Evolutionary conservation across 495 filamentous ascomycete species (phyloP).

Genomic region (Aspergillus sclerotioniger): DNA sequence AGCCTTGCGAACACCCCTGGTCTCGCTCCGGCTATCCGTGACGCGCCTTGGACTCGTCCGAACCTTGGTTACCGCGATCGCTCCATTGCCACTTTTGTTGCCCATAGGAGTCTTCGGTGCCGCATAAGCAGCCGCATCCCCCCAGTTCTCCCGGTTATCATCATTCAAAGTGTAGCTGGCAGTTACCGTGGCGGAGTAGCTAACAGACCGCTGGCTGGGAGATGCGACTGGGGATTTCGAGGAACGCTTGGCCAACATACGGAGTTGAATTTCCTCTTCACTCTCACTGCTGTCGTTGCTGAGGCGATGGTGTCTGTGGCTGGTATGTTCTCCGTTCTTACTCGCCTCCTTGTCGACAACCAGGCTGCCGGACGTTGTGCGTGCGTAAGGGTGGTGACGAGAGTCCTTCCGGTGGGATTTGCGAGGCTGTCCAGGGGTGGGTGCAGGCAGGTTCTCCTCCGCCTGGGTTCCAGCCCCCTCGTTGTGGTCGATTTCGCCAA

Average conservation of each 20-base stretch:
- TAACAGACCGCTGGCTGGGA: constrained; percentile 47
- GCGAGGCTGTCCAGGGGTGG: constrained; percentile 92
- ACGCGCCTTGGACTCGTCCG: constrained; percentile 64
- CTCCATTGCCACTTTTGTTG: constrained; percentile 61
- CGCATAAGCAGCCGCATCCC: constrained; percentile 27
- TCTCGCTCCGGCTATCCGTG: constrained; percentile 52
- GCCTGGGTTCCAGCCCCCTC: constrained; percentile 55
- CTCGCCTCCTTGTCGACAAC: constrained; percentile 33
- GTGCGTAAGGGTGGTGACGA: constrained; percentile 54
- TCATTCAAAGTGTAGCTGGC: constrained; percentile 45
- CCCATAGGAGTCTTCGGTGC: constrained; percentile 64
- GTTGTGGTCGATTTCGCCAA: constrained; percentile 87
- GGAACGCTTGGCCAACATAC: constrained; percentile 64
- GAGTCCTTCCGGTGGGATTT: constrained; percentile 72
- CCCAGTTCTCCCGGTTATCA: constrained; percentile 47
- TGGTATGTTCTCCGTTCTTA: constrained; percentile 42
- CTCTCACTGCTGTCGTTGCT: constrained; percentile 59
- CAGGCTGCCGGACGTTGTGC: constrained; percentile 42
- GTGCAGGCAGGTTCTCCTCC: constrained; percentile 86
- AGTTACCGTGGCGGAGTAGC: constrained; percentile 48
- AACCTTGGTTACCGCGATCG: constrained; percentile 70
- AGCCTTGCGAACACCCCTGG: constrained; percentile 78
- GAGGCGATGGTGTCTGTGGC: constrained; percentile 30
- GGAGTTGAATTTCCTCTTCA: constrained; percentile 74
- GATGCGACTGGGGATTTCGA: constrained; percentile 48